Conservation (phyloP, 192 early-diverging fungal genomes). For the Coemansia guatemalensis region DNA sequence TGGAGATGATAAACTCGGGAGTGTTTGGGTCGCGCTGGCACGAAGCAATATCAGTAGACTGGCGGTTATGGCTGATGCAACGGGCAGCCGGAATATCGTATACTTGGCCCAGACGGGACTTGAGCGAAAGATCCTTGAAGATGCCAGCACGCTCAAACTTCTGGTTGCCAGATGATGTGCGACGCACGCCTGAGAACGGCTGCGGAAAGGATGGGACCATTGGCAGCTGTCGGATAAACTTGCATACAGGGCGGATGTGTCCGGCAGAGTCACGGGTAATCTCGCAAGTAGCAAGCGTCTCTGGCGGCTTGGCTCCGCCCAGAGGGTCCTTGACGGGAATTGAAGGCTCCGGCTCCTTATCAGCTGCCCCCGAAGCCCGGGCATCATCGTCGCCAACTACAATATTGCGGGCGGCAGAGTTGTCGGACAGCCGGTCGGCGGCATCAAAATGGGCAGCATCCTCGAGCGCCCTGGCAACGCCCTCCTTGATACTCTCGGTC, state of each 20-base stretch:
- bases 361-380: constrained; percentile 2
- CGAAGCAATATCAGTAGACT: constrained; percentile 24
- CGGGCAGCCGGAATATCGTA: constrained; percentile 33
- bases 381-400: not conserved
- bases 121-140: constrained; percentile 41
- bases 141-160: constrained; percentile 39
- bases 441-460: constrained; percentile 21
- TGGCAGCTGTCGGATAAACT: constrained; percentile 44
- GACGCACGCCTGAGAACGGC: constrained; percentile 42
- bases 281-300: constrained; percentile 47
- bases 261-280: constrained; percentile 42
- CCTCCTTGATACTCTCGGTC: constrained; percentile 40
- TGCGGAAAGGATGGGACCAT: constrained; percentile 38
- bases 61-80: constrained; percentile 43
- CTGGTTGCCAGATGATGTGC: constrained; percentile 27
- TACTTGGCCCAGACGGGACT: constrained; percentile 26
- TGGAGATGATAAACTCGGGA: constrained; percentile 42
- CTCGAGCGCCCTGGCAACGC: constrained; percentile 36
- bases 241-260: constrained; percentile 40
- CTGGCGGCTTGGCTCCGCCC: constrained; percentile 27
- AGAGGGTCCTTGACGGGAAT: constrained; percentile 23
- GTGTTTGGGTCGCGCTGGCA: constrained; percentile 49
- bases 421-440: not conserved
- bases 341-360: not conserved
- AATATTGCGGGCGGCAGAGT: not conserved